A percentile compares a stretch with the other conserved stretches of the same genome.
Evolutionary conservation across 2,329 filamentous ascomycete genomes (phyloP).

Genomic region (Diaporthe velutina): DNA sequence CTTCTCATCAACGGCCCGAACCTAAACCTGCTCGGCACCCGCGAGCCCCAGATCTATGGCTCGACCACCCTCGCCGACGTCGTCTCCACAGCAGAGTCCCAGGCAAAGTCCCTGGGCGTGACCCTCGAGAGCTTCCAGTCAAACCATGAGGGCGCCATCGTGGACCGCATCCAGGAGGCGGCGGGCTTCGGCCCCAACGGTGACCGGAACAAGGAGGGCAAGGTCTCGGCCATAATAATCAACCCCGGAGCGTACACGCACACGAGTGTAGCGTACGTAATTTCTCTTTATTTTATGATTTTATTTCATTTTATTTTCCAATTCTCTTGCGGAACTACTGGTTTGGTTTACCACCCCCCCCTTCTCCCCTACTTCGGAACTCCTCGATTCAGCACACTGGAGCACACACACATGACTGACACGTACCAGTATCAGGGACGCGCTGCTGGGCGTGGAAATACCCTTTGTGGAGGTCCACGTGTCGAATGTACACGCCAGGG

Average conservation of each 20-base stretch:
- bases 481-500: conserved; percentile 79
- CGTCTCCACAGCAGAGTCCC: conserved; percentile 59
- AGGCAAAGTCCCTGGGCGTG: conserved; percentile 61
- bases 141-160: conserved; percentile 81
- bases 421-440: conserved; percentile 71
- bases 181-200: conserved; percentile 51
- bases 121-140: conserved; percentile 76
- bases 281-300: not conserved
- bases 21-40: conserved; percentile 82
- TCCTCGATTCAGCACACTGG: not conserved
- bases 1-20: conserved; percentile 87
- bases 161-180: conserved; percentile 80
- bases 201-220: conserved; percentile 41
- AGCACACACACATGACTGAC: not conserved
- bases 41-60: conserved; percentile 82
- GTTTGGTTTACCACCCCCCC: no score
- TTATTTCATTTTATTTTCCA: not conserved
- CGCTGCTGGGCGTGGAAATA: conserved; percentile 75
- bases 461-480: conserved; percentile 86
- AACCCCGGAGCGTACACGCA: conserved; percentile 83
- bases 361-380: not conserved
- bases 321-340: not conserved
- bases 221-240: conserved; percentile 77
- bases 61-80: conserved; percentile 76
- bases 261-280: conserved; percentile 72